Percentiles rank a stretch among this genome's conserved stretches.
phyloP scores from a whole-genome alignment of 208 protist genomes.

The Zelonia costaricensis region DNA sequence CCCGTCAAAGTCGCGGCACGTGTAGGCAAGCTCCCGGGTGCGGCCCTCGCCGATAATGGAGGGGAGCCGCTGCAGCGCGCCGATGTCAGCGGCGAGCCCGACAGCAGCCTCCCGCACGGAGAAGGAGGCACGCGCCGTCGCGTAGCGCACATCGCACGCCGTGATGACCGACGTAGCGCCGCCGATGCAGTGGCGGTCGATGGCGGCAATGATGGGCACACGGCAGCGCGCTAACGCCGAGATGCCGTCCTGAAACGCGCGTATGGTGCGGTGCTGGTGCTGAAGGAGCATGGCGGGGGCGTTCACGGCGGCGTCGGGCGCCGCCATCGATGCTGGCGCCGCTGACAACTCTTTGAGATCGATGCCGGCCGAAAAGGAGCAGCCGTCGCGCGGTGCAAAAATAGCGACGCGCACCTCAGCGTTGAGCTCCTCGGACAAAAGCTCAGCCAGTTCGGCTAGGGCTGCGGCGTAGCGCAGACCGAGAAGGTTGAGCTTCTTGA shows the following conservation, averaged over 20 bases:
- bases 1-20: slow-evolving; percentile 45
- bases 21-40: slow-evolving; percentile 70
- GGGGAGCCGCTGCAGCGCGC: slow-evolving; percentile 64
- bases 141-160: slow-evolving; percentile 66
- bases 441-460: slow-evolving; percentile 32
- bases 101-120: slow-evolving; percentile 65
- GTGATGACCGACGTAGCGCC: slow-evolving; percentile 70
- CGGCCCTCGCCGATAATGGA: slow-evolving; percentile 70
- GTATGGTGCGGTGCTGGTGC: slow-evolving; percentile 45
- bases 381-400: slow-evolving; percentile 44
- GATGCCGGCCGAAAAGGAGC: slow-evolving; percentile 61
- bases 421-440: slow-evolving; percentile 56
- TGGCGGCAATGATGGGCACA: slow-evolving; percentile 61
- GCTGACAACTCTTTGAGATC: slow-evolving; percentile 39
- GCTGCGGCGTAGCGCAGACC: slow-evolving; percentile 41
- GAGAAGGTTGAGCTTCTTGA: slow-evolving; percentile 63
- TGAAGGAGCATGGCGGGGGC: slow-evolving; percentile 65
- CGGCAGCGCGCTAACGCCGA: slow-evolving; percentile 61
- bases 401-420: slow-evolving; percentile 52
- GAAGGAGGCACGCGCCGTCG: slow-evolving; percentile 54
- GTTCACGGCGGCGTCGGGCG: slow-evolving; percentile 1
- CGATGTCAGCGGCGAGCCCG: slow-evolving; percentile 76
- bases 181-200: slow-evolving; percentile 74
- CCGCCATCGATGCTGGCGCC: slow-evolving; percentile 8
- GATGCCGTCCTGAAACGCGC: slow-evolving; percentile 51